Evolutionary conservation across 257 asterid species (phyloP).

Genomic region (Fraxinus quadrangulata): DNA sequence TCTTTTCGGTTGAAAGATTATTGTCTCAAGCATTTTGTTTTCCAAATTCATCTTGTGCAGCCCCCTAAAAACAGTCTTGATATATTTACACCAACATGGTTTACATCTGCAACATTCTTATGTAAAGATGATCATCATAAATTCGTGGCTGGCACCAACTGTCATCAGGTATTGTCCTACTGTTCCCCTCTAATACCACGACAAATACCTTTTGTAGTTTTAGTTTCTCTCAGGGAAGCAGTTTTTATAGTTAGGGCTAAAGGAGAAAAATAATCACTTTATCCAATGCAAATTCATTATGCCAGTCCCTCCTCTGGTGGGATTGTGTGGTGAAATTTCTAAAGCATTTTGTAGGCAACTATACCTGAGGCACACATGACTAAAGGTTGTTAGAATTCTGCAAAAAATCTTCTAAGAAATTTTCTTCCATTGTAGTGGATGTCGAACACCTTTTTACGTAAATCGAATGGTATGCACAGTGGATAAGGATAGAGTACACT

Average conservation of each 20-base stretch:
- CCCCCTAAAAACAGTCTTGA: conserved; percentile 82
- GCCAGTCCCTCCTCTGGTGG: background rate
- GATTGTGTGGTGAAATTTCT: background rate
- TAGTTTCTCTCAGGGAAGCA: background rate
- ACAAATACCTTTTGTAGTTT: background rate
- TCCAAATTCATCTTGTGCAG: conserved; percentile 46
- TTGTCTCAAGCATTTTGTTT: conserved; percentile 21
- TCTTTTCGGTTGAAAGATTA: conserved; percentile 8
- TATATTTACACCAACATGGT: conserved; percentile 83
- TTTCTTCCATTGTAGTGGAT: background rate
- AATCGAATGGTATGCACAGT: background rate
- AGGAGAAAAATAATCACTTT: conserved; percentile 3
- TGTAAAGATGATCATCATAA: conserved; percentile 84
- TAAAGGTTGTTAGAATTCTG: background rate
- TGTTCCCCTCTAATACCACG: background rate
- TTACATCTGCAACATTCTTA: conserved; percentile 84
- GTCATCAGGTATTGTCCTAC: conserved; percentile 65
- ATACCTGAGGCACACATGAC: background rate
- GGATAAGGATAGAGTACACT: background rate
- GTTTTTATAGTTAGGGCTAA: background rate
- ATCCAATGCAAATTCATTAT: background rate
- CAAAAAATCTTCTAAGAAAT: background rate
- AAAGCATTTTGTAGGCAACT: background rate
- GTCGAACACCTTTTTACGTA: background rate
- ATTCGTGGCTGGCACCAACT: conserved; percentile 78